These are phyloP conservation scores for Boletus rufocinnamomeus DNA, from an alignment of 768 basidiomycete species.

Conservation along the genomic window DNA sequence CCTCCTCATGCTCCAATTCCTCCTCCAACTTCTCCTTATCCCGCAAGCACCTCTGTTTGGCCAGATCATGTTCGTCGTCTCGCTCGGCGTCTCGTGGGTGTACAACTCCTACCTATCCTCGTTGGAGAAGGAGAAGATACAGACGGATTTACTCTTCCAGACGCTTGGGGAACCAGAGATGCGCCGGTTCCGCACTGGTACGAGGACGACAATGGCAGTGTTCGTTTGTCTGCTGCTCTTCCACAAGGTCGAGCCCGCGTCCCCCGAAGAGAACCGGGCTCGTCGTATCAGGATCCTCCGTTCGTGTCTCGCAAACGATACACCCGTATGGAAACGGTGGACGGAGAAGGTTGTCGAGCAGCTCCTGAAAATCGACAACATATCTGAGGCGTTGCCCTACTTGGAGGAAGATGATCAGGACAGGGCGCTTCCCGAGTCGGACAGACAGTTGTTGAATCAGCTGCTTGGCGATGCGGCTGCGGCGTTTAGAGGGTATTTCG, in stretches of 20 bases:
- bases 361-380: conserved; percentile 1
- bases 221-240: conserved; percentile 30
- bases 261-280: background rate
- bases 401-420: conserved; percentile 3
- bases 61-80: conserved; percentile 36
- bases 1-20: conserved; percentile 33
- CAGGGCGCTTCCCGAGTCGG: background rate
- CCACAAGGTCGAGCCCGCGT: conserved; percentile 3
- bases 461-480: conserved; percentile 22
- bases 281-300: conserved; percentile 15
- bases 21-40: conserved; percentile 37
- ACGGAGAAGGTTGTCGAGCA: conserved; percentile 22
- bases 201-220: conserved; percentile 26
- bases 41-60: conserved; percentile 38
- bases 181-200: conserved; percentile 16
- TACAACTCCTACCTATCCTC: conserved; percentile 37
- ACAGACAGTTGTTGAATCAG: conserved; percentile 1
- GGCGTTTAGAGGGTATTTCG: conserved; percentile 20
- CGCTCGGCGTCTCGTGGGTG: conserved; percentile 36
- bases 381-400: background rate
- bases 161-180: conserved; percentile 15
- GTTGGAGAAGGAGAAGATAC: conserved; percentile 37
- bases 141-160: conserved; percentile 17
- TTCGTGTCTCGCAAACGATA: conserved; percentile 25
- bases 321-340: conserved; percentile 28